Evolutionary conservation across 371 early-diverging fungal genomes (phyloP).

Genomic region (Funneliformis caledonium): DNA sequence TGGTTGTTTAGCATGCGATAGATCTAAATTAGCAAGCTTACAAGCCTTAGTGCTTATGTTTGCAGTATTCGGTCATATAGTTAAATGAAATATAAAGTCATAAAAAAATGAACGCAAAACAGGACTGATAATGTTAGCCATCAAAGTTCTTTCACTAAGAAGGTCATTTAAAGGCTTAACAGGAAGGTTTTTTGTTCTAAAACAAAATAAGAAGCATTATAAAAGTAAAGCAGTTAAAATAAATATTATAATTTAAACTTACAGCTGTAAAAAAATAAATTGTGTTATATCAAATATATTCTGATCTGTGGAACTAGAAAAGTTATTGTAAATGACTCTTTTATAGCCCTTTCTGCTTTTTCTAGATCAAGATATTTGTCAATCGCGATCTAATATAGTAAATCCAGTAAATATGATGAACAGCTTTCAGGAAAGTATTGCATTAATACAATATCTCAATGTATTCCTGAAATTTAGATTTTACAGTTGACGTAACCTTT

Average conservation of each 20-base stretch:
- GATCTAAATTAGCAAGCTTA: slow-evolving; percentile 37
- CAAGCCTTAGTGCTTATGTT: slow-evolving; percentile 24
- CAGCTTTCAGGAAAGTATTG: neutral
- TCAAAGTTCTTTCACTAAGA: slow-evolving; percentile 33
- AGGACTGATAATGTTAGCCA: slow-evolving; percentile 31
- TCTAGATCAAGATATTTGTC: slow-evolving; percentile 4
- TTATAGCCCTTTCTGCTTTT: slow-evolving; percentile 3
- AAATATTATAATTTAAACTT: neutral
- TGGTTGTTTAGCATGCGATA: slow-evolving; percentile 33
- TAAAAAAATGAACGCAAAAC: slow-evolving; percentile 31
- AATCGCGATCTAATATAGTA: slow-evolving; percentile 17
- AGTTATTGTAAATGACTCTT: neutral
- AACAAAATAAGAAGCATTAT: no score
- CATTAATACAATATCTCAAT: no score
- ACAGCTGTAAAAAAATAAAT: neutral
- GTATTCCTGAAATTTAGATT: neutral
- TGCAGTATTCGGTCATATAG: slow-evolving; percentile 37
- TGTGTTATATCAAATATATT: neutral
- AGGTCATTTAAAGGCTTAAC: slow-evolving; percentile 30
- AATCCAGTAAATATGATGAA: neutral
- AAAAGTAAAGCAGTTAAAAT: no score
- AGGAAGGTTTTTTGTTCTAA: neutral
- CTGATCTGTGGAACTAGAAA: neutral
- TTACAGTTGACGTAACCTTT: neutral
- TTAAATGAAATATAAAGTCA: slow-evolving; percentile 6